These are phyloP conservation scores for Klebsormidium nitens DNA, from an alignment of 139 green algal genomes.

Conservation along the genomic window DNA sequence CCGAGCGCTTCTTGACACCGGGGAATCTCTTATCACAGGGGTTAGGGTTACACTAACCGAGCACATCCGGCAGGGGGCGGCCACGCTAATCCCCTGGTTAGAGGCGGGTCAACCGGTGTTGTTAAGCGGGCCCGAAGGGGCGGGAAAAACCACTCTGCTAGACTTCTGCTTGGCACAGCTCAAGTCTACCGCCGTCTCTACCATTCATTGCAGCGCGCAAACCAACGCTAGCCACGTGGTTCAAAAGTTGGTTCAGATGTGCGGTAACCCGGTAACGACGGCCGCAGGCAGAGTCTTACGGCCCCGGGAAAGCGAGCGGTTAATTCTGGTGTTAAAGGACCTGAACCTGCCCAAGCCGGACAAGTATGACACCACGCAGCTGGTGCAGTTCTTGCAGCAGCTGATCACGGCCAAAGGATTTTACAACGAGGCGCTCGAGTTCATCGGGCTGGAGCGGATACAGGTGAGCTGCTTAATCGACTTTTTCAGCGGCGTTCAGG, in stretches of 20 bases:
- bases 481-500: too few relatives aligned
- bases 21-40: too few relatives aligned
- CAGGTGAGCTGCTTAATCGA: constrained; percentile 7
- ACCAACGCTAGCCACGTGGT: constrained; percentile 65
- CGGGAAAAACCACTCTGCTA: constrained; percentile 64
- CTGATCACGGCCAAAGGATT: constrained; percentile 69
- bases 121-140: constrained; percentile 65
- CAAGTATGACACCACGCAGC: constrained; percentile 74
- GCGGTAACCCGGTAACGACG: constrained; percentile 64
- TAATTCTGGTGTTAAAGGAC: constrained; percentile 69
- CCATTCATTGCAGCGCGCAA: constrained; percentile 67
- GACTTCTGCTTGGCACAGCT: constrained; percentile 41
- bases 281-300: constrained; percentile 57
- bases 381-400: constrained; percentile 75
- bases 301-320: constrained; percentile 51
- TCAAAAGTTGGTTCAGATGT: constrained; percentile 67
- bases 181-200: constrained; percentile 35
- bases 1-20: too few relatives aligned
- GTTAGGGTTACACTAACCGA: too few relatives aligned
- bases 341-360: constrained; percentile 68
- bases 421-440: constrained; percentile 72
- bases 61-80: neutral
- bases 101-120: constrained; percentile 55
- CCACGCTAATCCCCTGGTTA: constrained; percentile 53
- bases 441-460: constrained; percentile 59